Evolutionary conservation across 2,329 filamentous ascomycete species (phyloP).

Genomic region (Beauveria pseudobassiana): DNA sequence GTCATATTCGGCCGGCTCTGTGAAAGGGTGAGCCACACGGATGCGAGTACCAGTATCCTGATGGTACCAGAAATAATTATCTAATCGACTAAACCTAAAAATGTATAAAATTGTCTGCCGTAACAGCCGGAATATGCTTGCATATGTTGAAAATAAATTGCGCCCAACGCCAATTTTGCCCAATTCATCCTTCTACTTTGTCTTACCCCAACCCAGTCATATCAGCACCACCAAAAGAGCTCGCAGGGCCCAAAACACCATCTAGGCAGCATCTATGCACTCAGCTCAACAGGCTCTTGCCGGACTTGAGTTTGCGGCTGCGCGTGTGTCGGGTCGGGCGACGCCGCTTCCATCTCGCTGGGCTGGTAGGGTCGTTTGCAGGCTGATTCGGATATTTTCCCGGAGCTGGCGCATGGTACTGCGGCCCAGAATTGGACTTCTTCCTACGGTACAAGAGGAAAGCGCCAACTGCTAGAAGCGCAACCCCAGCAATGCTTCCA

Average conservation of each 20-base stretch:
- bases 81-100: neutral
- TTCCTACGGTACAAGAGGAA: conserved; percentile 9
- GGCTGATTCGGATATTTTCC: neutral
- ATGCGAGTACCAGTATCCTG: neutral
- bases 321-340: neutral
- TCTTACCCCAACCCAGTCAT: neutral
- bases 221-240: neutral
- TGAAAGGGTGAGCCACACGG: neutral
- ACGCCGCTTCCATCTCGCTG: conserved; percentile 1
- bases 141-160: neutral
- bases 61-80: neutral
- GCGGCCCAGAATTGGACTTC: neutral
- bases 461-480: neutral
- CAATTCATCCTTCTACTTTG: too few species aligned
- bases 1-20: neutral
- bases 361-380: neutral
- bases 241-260: too few species aligned
- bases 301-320: neutral
- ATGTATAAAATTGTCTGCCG: neutral
- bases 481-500: conserved; percentile 1
- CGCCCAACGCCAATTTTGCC: neutral
- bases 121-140: neutral
- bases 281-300: neutral
- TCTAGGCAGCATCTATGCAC: neutral
- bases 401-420: neutral